Base-by-base conservation (phyloP, 495 filamentous ascomycete species). In the Tuber umbilicatum region DNA sequence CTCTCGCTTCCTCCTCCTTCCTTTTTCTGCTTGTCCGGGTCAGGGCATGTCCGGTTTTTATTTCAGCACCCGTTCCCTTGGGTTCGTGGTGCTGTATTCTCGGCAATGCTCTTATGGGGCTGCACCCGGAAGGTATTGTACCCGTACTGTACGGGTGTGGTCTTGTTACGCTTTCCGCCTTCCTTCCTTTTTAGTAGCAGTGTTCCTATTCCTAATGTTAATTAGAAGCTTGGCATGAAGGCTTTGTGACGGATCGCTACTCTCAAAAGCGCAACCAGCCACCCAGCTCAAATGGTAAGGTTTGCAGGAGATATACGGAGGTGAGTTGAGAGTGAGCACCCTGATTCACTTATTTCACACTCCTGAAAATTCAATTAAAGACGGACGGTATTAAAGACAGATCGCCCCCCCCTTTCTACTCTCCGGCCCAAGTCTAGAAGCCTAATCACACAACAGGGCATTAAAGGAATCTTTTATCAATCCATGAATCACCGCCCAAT, bases 401-500 rank as follows among this genome's bases (percentile, higher is more conserved):
- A 60, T 60, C 16, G n/a, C n/a, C 10, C 3, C 50, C 27, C n/a
- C n/a, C n/a, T 27, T 31, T 2, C 50, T 1, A 47, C 21, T 47
- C 21, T 7, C 21, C 9, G 7, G 45, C 3, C 50, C n/a, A 60
- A 60, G n/a, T 60, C 50, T 60, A 27, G 50, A 31, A 60, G n/a
- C 50, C 2, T 5, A 14, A 35, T 64, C 10, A 31, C n/a, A 64
- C 31, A 3, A 2, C 16, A 23, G 19, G 6, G 41, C 35, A 70
- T 70, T 35, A 72, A 42, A 64, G 45, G 35, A 79, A 78, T 37
- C 72, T 74, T 37, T 64, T 78, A 64, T 79, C 77, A 6, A 78
- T 41, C 77, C 77, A 79, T 5, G 71, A 64, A 40, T 78, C 68
- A 37, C 55, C 31, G 5, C 77, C 75, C 23, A 78, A n/a, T 7